Conservation (phyloP, 2,329 filamentous ascomycete species). For the Neurospora sp. region DNA sequence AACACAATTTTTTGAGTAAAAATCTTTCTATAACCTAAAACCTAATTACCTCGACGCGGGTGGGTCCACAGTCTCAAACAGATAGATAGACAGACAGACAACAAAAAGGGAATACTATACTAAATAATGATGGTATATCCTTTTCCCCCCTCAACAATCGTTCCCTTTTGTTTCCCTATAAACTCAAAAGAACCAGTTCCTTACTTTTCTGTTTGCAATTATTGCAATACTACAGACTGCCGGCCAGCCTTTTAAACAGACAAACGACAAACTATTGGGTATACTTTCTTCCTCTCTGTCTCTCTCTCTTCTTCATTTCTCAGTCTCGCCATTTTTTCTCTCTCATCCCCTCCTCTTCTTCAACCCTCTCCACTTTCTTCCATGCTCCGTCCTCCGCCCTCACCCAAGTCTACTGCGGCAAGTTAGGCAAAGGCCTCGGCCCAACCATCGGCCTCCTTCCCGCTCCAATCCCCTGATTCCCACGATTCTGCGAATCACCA, state of each 20-base stretch:
- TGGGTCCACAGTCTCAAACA: background rate
- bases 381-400: background rate
- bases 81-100: background rate
- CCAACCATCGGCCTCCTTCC: constrained; percentile 72
- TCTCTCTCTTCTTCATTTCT: background rate
- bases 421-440: constrained; percentile 53
- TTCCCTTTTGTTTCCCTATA: background rate
- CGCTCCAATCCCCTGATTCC: constrained; percentile 55
- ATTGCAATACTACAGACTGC: background rate
- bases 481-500: constrained; percentile 64
- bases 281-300: background rate
- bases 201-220: background rate
- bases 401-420: background rate
- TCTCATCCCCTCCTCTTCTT: background rate
- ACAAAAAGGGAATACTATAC: background rate
- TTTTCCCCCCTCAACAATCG: background rate
- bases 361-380: background rate
- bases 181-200: background rate
- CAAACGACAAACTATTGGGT: background rate
- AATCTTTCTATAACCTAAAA: background rate
- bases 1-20: too few relatives aligned
- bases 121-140: background rate
- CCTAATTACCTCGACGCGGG: background rate
- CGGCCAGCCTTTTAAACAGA: background rate
- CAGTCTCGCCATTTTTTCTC: background rate